Evolutionary conservation across 2,329 filamentous ascomycete species (phyloP), one percentile per base, ranked within the genome.

Genomic region (Ophiocordyceps camponoti-floridani): DNA sequence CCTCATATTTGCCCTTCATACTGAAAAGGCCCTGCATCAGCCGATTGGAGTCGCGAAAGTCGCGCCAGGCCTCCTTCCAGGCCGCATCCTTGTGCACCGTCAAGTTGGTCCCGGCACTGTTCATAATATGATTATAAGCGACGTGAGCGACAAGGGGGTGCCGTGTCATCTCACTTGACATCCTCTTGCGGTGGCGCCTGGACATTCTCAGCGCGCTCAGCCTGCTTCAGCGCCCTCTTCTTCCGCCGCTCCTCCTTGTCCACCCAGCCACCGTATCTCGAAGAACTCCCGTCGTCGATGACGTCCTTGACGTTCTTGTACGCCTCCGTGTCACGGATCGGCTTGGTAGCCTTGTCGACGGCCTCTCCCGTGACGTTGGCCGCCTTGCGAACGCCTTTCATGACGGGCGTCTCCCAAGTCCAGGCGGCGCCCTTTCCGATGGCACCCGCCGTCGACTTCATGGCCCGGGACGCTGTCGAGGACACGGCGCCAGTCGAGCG

Each of bases 31-130:
- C 79, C 64, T 95, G 89, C 60, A 94, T 84, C 47, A 95, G 65
- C 53, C 82, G 86, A 64, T 82, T 94, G 51, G 78, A 79, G 61
- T 98, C 91, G 50, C 83, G 82, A 75, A 96, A 98, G 44, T 91
- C 84, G 55, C 82, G 78, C 91, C 91, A 98, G n/a, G 87, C 86
- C 62, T 96, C 89, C 66, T 94, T 95, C 86, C 89, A 96, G 19
- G 84, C 84, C 13, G 91, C 81, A 54, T 98, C 91, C 65, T 98
- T 98, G 72, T 98, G 91, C 1, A 98, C 62, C 1, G 89, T 96
- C 43, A 98, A 69, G 58, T 94, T 93, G 46, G 88, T 94, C 48
- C 91, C 91, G 47, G 91, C 91, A 47, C 91, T 95, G 52, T 27
- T 4, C n/a, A 16, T 38, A 47, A 4, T 28, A 5, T 45, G 12